Evolutionary conservation across 768 basidiomycete genomes (phyloP).

Genomic region (Suillus weaverae): DNA sequence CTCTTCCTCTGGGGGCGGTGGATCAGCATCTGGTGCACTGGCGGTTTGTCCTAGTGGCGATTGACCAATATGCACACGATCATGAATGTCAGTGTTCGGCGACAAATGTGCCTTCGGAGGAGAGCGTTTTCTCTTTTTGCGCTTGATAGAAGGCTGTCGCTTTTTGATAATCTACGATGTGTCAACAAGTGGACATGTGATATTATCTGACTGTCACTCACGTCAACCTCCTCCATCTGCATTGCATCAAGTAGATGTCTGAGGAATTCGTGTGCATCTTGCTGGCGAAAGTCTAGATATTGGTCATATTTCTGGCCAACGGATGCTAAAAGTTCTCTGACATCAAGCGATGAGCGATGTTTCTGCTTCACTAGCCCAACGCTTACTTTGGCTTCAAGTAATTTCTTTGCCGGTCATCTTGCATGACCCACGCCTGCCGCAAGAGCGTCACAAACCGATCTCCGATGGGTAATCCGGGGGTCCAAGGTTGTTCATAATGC

Average conservation of each 20-base stretch:
- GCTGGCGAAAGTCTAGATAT: slow-evolving; percentile 92
- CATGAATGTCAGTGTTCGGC: background rate
- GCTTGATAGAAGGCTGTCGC: slow-evolving; percentile 53
- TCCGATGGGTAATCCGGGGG: slow-evolving; percentile 65
- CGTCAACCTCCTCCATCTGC: slow-evolving; percentile 94
- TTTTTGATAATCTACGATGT: slow-evolving; percentile 73
- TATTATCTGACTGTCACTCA: slow-evolving; percentile 35
- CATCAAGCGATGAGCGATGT: background rate
- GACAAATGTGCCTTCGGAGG: background rate
- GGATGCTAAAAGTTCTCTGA: slow-evolving; percentile 60
- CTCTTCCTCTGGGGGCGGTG: slow-evolving; percentile 40
- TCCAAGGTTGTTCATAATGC: slow-evolving; percentile 51
- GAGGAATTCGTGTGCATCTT: slow-evolving; percentile 94
- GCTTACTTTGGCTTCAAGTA: slow-evolving; percentile 69
- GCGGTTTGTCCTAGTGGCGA: slow-evolving; percentile 3
- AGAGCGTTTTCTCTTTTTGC: slow-evolving; percentile 22
- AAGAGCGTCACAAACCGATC: slow-evolving; percentile 65
- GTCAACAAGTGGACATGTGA: slow-evolving; percentile 6
- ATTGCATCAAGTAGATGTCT: slow-evolving; percentile 88
- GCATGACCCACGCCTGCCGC: slow-evolving; percentile 63
- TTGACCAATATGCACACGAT: background rate
- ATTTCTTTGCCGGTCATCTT: slow-evolving; percentile 50
- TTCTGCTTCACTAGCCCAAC: slow-evolving; percentile 4
- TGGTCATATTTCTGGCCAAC: slow-evolving; percentile 90
- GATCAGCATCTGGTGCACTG: background rate